phyloP scores from a whole-genome alignment of 495 filamentous ascomycete genomes.

The Penicillium parvum region DNA sequence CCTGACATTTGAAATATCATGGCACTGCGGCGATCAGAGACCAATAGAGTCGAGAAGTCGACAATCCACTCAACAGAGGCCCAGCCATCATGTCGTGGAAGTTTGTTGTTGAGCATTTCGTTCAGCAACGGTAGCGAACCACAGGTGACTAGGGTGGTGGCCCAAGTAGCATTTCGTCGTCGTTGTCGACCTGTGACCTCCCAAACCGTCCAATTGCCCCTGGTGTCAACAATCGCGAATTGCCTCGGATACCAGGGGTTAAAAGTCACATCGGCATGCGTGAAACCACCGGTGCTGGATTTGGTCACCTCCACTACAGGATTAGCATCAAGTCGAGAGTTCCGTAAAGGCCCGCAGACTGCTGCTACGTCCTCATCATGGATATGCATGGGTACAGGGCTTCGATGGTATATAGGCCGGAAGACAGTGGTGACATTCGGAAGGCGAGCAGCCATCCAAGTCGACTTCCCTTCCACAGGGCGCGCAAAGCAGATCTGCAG shows the following conservation, averaged over 20 bases:
- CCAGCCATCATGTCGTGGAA: slow-evolving; percentile 47
- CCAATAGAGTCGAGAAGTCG: slow-evolving; percentile 41
- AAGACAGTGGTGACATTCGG: slow-evolving; percentile 52
- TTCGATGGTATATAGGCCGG: slow-evolving; percentile 48
- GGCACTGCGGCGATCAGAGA: slow-evolving; percentile 41
- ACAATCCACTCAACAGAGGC: slow-evolving; percentile 46
- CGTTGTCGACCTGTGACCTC: slow-evolving; percentile 50
- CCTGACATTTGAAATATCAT: slow-evolving; percentile 36
- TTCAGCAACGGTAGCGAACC: slow-evolving; percentile 30
- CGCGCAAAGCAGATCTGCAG: slow-evolving; percentile 62
- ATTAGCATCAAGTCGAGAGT: slow-evolving; percentile 58
- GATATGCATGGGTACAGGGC: slow-evolving; percentile 27
- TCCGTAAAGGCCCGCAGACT: slow-evolving; percentile 13
- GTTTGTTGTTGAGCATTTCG: slow-evolving; percentile 15
- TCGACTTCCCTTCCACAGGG: slow-evolving; percentile 40
- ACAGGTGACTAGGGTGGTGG: slow-evolving; percentile 19
- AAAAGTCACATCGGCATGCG: slow-evolving; percentile 71
- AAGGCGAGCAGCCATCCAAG: slow-evolving; percentile 63
- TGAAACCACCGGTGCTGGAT: slow-evolving; percentile 49
- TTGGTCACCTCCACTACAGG: slow-evolving; percentile 53
- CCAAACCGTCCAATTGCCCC: slow-evolving; percentile 74
- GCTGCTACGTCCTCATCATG: slow-evolving; percentile 7
- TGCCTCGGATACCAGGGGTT: slow-evolving; percentile 68
- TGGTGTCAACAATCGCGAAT: slow-evolving; percentile 67
- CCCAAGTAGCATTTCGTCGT: slow-evolving; percentile 26